Conservation (phyloP, 129 eudicot genomes). For the Flaveria brownii region DNA sequence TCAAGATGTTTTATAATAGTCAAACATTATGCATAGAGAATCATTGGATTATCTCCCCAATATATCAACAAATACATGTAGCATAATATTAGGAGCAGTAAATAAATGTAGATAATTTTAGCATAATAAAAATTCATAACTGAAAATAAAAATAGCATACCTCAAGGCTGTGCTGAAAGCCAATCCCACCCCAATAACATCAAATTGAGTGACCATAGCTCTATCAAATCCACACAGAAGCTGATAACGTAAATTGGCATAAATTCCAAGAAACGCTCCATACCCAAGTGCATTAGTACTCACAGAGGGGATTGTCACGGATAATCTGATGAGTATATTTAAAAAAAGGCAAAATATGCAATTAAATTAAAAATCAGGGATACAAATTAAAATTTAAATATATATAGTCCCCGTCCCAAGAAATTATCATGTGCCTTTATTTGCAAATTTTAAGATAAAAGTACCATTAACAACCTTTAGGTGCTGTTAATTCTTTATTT, state of each 20-base stretch:
- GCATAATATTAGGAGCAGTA: background rate
- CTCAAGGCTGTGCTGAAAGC: conserved; percentile 76
- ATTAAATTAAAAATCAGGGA: background rate
- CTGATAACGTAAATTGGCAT: conserved; percentile 89
- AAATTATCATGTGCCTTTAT: too few relatives aligned
- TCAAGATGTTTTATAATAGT: background rate
- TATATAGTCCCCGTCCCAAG: too few relatives aligned
- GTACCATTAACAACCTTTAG: too few relatives aligned
- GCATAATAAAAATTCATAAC: background rate
- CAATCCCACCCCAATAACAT: conserved; percentile 85
- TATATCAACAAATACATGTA: background rate
- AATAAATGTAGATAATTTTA: background rate
- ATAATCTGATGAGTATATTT: conserved; percentile 47
- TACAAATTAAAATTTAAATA: too few relatives aligned
- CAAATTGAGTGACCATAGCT: conserved; percentile 70
- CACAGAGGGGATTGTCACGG: conserved; percentile 78
- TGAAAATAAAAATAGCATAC: conserved; percentile 29
- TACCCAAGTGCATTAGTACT: conserved; percentile 87
- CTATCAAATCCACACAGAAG: conserved; percentile 83
- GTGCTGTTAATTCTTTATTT: too few relatives aligned
- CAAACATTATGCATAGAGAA: background rate
- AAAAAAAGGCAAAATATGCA: background rate
- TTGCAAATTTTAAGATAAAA: too few relatives aligned
- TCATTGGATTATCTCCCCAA: background rate
- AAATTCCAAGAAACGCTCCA: conserved; percentile 96